Percentiles rank a stretch among this genome's conserved stretches.
phyloP scores from a whole-genome alignment of 1,284 basidiomycete species.

The Sporisorium exsertum region DNA sequence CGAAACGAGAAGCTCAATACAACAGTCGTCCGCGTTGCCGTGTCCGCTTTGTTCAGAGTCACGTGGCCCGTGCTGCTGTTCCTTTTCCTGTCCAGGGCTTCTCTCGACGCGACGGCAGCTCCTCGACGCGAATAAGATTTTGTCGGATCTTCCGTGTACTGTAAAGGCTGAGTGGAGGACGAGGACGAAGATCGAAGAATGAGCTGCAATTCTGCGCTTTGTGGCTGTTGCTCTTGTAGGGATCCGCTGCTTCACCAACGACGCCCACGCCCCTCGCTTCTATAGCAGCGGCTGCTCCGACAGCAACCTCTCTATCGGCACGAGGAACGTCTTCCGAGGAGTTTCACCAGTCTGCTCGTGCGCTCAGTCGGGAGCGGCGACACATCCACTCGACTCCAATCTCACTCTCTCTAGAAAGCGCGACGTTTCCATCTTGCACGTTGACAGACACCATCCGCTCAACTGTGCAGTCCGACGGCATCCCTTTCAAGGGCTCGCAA shows the following conservation, averaged over 20 bases:
- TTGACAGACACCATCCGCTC: neutral
- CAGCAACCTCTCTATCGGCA: neutral
- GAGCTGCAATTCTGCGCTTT: no score
- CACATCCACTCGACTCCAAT: neutral
- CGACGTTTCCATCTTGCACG: neutral
- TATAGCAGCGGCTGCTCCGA: neutral
- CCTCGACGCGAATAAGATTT: constrained; percentile 1
- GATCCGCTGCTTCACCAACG: neutral
- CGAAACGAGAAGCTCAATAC: neutral
- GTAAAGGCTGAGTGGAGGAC: neutral
- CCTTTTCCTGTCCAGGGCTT: no score
- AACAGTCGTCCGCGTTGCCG: neutral
- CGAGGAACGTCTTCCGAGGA: neutral
- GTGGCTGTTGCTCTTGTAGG: no score
- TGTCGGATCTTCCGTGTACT: constrained; percentile 2
- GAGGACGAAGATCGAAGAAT: neutral
- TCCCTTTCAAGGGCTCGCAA: neutral
- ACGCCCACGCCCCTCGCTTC: neutral
- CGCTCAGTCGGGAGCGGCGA: neutral
- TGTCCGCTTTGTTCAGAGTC: neutral
- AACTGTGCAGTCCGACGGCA: neutral
- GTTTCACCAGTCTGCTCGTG: neutral
- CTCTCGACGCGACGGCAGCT: constrained; percentile 8
- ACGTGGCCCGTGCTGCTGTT: constrained; percentile 11
- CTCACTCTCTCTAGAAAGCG: neutral